Evolutionary conservation across 305 asterid genomes (phyloP).

Genomic region (Rubia balearica): DNA sequence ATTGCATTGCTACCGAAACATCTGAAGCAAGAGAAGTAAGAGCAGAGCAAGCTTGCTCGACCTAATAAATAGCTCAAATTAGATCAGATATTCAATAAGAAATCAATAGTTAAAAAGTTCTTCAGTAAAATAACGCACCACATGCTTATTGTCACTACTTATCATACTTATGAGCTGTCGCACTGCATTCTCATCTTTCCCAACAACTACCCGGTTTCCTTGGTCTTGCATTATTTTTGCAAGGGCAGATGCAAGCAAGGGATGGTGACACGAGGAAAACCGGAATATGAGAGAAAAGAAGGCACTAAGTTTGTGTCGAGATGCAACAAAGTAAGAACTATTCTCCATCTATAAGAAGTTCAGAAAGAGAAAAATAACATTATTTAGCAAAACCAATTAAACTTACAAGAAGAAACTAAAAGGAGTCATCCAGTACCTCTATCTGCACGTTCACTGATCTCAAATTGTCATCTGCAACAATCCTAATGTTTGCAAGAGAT

Average conservation of each 20-base stretch:
- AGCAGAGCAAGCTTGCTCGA: conserved; percentile 97
- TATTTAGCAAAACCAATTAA: conserved; percentile 12
- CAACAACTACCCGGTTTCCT: conserved; percentile 85
- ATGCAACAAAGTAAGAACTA: conserved; percentile 88
- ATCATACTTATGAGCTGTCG: conserved; percentile 99
- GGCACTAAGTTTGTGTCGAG: conserved; percentile 96
- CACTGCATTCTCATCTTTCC: conserved; percentile 96
- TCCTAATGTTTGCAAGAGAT: conserved; percentile 93
- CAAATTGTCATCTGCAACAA: conserved; percentile 87
- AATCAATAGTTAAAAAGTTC: conserved; percentile 13
- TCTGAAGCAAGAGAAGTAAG: conserved; percentile 94
- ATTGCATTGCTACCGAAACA: conserved; percentile 83
- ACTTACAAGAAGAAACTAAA: conserved; percentile 12
- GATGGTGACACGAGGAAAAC: conserved; percentile 99
- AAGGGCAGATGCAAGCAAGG: conserved; percentile 95
- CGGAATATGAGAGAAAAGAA: conserved; percentile 98
- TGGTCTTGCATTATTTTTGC: conserved; percentile 97
- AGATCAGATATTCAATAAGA: conserved; percentile 19
- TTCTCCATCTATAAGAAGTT: conserved; percentile 75
- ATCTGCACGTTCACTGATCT: conserved; percentile 85
- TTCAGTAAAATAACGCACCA: conserved; percentile 52
- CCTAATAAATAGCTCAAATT: conserved; percentile 39
- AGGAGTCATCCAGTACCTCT: conserved; percentile 57
- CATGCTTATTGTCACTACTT: conserved; percentile 95
- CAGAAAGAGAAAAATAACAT: conserved; percentile 17